A percentile compares a stretch with the other conserved stretches of the same genome.
Evolutionary conservation across 225 moss, liverwort and hornwort species (phyloP).

Genomic region (Marchantia paleacea): DNA sequence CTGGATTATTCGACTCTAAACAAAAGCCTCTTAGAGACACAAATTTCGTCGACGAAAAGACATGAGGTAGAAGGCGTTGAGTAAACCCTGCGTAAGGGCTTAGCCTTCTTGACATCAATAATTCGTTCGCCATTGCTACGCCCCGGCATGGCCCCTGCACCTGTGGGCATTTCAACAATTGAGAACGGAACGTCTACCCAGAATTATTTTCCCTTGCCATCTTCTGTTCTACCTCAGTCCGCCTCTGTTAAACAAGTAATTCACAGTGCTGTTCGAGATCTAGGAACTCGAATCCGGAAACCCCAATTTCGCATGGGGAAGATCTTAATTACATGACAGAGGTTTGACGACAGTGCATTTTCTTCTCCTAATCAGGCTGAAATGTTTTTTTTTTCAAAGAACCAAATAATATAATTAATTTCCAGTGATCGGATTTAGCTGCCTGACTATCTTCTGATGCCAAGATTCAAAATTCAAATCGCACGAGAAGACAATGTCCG

Average conservation of each 20-base stretch:
- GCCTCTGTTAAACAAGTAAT: background rate
- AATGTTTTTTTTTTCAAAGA: too few relatives aligned
- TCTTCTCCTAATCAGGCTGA: too few relatives aligned
- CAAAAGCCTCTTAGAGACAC: conserved; percentile 30
- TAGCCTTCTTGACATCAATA: conserved; percentile 22
- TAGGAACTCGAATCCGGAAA: background rate
- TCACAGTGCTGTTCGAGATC: background rate
- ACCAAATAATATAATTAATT: too few relatives aligned
- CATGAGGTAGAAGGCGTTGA: conserved; percentile 17
- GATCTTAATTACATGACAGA: too few relatives aligned
- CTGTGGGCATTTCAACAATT: background rate
- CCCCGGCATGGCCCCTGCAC: conserved; percentile 10
- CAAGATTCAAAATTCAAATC: too few relatives aligned
- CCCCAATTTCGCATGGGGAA: background rate
- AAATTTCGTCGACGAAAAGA: background rate
- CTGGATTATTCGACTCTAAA: conserved; percentile 1
- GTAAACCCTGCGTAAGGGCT: conserved; percentile 18
- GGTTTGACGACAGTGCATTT: too few relatives aligned
- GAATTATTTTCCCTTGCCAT: background rate
- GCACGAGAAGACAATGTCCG: background rate
- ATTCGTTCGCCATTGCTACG: conserved; percentile 24
- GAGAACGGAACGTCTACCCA: background rate
- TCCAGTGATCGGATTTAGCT: too few relatives aligned
- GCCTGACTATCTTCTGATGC: too few relatives aligned
- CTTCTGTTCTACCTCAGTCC: background rate